Base-by-base conservation (phyloP, 1,284 basidiomycete species). In the Mycena citricolor region DNA sequence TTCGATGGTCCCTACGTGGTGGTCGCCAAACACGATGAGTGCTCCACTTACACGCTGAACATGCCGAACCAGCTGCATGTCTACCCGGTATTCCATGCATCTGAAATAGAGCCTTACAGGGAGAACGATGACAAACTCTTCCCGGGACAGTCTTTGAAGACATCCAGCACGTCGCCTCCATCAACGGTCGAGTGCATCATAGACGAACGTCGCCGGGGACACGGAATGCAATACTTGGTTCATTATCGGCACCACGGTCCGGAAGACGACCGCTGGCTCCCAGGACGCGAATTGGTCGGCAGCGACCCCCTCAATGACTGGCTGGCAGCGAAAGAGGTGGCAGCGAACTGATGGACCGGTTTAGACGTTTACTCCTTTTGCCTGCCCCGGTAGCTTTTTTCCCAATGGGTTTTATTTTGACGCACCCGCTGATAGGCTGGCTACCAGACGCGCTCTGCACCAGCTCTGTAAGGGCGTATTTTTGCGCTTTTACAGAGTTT, bases 1-100 rank as follows among this genome's bases (percentile, higher is more conserved):
- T 62, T 48, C 29, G 64, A 69, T 28, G 61, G 67, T 0, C 66
- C 63, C 0, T 69, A 63, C 31, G 35, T 23, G 1, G 38, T 70
- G 0, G 22, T 55, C 0, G 26, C 19, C 5, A 42, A 44, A 2
- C 12, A 42, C 0, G 46, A 55, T 13, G 40, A 55, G 54, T 36
- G 11, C 4, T 32, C 25, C 12, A 23, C 25, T 20, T 33, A 32
- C 3, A 32, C 12, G 32, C 8, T 34, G 3, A 13, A 34, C 8
- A 3, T 34, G 3, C 32, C 32, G 16, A 8, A 8, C 19, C 17
- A 12, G 12, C 3, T 20, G 13, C 13, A 13, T 4, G 12, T 34
- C 13, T 34, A 13, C 4, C 16, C 16, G 13, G 12, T 20, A 12
- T 17, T 13, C 8, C 13, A 13, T 20, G 12, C 32, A 3, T 12